Percentiles rank a stretch among this genome's conserved stretches.
These are phyloP conservation scores for Guyanaporus albipodus DNA, from an alignment of 768 basidiomycete species.

Conservation along the genomic window DNA sequence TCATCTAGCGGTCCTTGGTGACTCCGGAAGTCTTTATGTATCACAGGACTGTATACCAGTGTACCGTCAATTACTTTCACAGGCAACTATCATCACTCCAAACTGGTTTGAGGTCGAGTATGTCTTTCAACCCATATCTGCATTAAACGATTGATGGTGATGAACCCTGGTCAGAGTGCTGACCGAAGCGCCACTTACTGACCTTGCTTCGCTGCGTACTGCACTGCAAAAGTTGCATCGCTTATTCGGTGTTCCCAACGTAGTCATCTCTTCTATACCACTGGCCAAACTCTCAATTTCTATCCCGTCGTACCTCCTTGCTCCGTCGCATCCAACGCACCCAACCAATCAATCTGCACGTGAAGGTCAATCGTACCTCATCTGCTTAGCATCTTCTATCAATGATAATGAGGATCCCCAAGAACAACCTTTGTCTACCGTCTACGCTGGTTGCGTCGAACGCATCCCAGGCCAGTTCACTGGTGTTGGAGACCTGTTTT, in stretches of 20 bases:
- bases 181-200: slow-evolving; percentile 66
- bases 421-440: slow-evolving; percentile 32
- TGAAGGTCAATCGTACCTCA: slow-evolving; percentile 46
- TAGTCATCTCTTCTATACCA: slow-evolving; percentile 90
- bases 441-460: slow-evolving; percentile 72
- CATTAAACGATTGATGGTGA: slow-evolving; percentile 1
- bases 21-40: slow-evolving; percentile 86
- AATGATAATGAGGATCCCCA: slow-evolving; percentile 15
- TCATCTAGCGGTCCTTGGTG: slow-evolving; percentile 84
- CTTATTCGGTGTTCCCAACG: slow-evolving; percentile 72
- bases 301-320: slow-evolving; percentile 47
- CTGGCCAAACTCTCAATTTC: slow-evolving; percentile 56
- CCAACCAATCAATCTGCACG: neutral
- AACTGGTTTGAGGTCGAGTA: slow-evolving; percentile 99
- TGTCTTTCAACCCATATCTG: slow-evolving; percentile 4
- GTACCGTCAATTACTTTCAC: slow-evolving; percentile 73
- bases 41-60: slow-evolving; percentile 81
- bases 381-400: slow-evolving; percentile 78
- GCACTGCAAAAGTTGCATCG: slow-evolving; percentile 75
- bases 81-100: slow-evolving; percentile 92
- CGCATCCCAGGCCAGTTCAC: slow-evolving; percentile 89
- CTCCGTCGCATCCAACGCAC: slow-evolving; percentile 2
- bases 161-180: slow-evolving; percentile 53
- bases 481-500: slow-evolving; percentile 96
- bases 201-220: slow-evolving; percentile 57